A percentile compares a stretch with the other conserved stretches of the same genome.
phyloP scores from a whole-genome alignment of 2,329 filamentous ascomycete genomes.

The Biscogniauxia mediterranea region DNA sequence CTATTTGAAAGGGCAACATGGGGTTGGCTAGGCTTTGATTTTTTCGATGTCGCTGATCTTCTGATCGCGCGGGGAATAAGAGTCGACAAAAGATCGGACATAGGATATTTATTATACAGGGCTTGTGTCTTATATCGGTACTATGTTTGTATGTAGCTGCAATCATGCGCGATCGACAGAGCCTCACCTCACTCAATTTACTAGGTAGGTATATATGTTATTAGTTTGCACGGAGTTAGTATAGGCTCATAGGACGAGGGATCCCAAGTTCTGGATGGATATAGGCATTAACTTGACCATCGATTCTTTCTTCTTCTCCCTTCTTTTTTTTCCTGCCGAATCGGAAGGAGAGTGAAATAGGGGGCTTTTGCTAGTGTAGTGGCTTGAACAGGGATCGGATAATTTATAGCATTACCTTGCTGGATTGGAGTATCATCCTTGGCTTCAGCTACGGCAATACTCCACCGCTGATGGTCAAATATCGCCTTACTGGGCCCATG shows the following conservation, averaged over 20 bases:
- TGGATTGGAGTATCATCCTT: background rate
- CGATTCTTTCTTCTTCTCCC: background rate
- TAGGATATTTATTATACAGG: background rate
- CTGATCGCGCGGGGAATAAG: background rate
- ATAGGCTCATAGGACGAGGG: background rate
- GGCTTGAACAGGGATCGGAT: background rate
- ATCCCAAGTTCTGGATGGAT: background rate
- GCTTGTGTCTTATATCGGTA: too few species aligned
- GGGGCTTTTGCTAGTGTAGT: background rate
- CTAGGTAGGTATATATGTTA: too few species aligned
- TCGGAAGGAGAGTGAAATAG: background rate
- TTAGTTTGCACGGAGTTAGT: background rate
- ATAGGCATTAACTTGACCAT: background rate
- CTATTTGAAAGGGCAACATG: background rate
- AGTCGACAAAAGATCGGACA: background rate
- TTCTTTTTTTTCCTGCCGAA: background rate
- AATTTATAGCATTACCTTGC: background rate
- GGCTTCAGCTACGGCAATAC: background rate
- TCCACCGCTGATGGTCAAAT: background rate
- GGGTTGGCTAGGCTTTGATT: background rate
- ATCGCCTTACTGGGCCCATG: background rate
- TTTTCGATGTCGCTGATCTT: background rate
- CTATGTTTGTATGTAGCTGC: background rate
- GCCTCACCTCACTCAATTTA: background rate
- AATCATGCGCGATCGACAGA: background rate